A percentile compares a stretch with the other conserved stretches of the same genome.
These are phyloP conservation scores for Teratosphaeria destructans DNA, from an alignment of 2,329 filamentous ascomycete species.

Conservation along the genomic window DNA sequence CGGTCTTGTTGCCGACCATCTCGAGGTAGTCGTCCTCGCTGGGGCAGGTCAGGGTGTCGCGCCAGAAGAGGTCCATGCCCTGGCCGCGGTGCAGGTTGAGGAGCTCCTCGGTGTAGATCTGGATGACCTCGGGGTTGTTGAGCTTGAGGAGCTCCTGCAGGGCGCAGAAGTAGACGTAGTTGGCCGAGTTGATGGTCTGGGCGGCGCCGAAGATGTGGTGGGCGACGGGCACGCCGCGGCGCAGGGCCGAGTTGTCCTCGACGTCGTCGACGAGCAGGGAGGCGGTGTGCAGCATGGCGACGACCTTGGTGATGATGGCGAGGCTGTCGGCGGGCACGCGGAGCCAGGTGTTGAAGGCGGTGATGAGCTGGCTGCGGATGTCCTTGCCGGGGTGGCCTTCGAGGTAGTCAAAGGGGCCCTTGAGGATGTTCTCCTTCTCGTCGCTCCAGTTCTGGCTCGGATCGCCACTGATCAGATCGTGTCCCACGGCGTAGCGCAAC, in stretches of 20 bases:
- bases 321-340: constrained; percentile 61
- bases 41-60: constrained; percentile 72
- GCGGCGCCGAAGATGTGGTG: constrained; percentile 76
- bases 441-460: constrained; percentile 48
- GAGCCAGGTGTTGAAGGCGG: constrained; percentile 71
- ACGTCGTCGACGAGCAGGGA: constrained; percentile 81
- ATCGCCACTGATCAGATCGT: constrained; percentile 9
- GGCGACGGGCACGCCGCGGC: constrained; percentile 70
- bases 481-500: constrained; percentile 8
- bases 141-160: constrained; percentile 65
- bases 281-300: constrained; percentile 78
- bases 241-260: constrained; percentile 67
- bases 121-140: constrained; percentile 48
- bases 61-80: constrained; percentile 87
- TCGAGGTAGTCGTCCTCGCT: constrained; percentile 86
- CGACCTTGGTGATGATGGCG: constrained; percentile 64
- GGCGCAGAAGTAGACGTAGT: constrained; percentile 78
- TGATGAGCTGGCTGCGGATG: constrained; percentile 68
- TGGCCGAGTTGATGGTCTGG: constrained; percentile 83
- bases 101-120: constrained; percentile 71
- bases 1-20: constrained; percentile 88
- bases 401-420: constrained; percentile 73
- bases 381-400: constrained; percentile 73
- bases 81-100: constrained; percentile 77
- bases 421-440: constrained; percentile 67